Evolutionary conservation across 176 grass and related monocot species (phyloP), one percentile per base, ranked within the genome.

Genomic region (Triticum turgidum): DNA sequence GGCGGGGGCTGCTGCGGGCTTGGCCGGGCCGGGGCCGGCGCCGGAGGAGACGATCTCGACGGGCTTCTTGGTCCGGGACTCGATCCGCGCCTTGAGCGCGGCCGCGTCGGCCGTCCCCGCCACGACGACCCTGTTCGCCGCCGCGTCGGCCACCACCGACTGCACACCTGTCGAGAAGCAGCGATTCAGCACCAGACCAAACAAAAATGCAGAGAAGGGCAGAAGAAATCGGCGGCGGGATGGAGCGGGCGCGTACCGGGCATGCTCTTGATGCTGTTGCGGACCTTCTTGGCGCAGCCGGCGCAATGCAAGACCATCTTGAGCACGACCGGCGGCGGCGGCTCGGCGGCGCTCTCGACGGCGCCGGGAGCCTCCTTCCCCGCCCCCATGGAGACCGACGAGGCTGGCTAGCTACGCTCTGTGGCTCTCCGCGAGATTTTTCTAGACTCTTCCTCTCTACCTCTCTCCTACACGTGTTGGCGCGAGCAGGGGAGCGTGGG

Each of bases 281-380:
- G 74, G 81, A 95, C 91, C 89, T 95, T 95, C n/a, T 81, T 45
- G 52, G 94, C 94, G 87, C 94, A 95, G 73, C 94, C 94, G 67
- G 80, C 91, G 89, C 94, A 95, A 87, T 95, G 94, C 89, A 95
- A 84, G 13, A 78, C 79, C 78, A 91, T 78, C 89, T 69, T 77
- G 45, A 95, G 86, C 11, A 93, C 89, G 11, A 95, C 73, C 45
- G 82, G 81, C 81, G 68, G 70, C 44, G 77, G 79, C 17, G 20
- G 30, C 6, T 29, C 64, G 25, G 34, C 69, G 65, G 65, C 2
- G 11, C 25, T 29, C 5, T 54, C 51, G 51, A 54, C 51, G 65
- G 2, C 82, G 9, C 68, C 56, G 9, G 67, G 39, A 51, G 61
- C 41, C 1, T 69, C 65, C 42, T 69, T 32, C 7, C 45, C 78